Conservation (phyloP, 306 rosid species). For the Astragalus membranaceus region DNA sequence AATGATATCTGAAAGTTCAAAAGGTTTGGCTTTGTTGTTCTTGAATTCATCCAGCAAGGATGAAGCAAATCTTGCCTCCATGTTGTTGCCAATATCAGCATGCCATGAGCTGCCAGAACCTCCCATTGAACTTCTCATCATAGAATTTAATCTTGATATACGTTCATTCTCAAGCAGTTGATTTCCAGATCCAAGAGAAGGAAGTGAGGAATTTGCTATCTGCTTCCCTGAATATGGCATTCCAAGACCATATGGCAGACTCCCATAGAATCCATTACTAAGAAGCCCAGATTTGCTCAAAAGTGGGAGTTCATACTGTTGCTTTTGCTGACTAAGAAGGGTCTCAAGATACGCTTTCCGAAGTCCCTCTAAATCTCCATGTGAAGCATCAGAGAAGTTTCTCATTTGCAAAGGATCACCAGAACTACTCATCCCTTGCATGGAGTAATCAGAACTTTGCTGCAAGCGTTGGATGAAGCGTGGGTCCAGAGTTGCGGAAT, state of each 20-base stretch:
- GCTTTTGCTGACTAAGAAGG: constrained; percentile 69
- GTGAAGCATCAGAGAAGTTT: constrained; percentile 47
- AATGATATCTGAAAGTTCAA: constrained; percentile 80
- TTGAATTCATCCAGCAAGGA: constrained; percentile 88
- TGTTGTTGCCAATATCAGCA: constrained; percentile 50
- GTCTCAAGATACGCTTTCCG: constrained; percentile 69
- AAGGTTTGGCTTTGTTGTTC: constrained; percentile 75
- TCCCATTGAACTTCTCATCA: constrained; percentile 64
- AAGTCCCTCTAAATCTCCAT: constrained; percentile 59
- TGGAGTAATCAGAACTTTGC: constrained; percentile 53
- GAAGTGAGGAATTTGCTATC: constrained; percentile 39
- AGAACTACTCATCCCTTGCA: constrained; percentile 42
- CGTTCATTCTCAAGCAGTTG: constrained; percentile 60
- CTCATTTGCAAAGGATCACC: constrained; percentile 47
- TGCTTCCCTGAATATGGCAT: constrained; percentile 59
- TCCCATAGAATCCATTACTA: constrained; percentile 47
- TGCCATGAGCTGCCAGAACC: constrained; percentile 55
- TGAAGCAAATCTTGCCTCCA: constrained; percentile 53
- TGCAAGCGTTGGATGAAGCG: constrained; percentile 42
- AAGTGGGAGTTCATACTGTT: constrained; percentile 69
- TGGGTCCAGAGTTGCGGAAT: constrained; percentile 47
- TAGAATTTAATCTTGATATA: constrained; percentile 39
- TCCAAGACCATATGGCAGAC: constrained; percentile 58
- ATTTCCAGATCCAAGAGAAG: constrained; percentile 58
- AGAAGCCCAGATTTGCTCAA: constrained; percentile 53